These are phyloP conservation scores for Cercospora brassicicola DNA, from an alignment of 2,329 filamentous ascomycete genomes.

Conservation along the genomic window DNA sequence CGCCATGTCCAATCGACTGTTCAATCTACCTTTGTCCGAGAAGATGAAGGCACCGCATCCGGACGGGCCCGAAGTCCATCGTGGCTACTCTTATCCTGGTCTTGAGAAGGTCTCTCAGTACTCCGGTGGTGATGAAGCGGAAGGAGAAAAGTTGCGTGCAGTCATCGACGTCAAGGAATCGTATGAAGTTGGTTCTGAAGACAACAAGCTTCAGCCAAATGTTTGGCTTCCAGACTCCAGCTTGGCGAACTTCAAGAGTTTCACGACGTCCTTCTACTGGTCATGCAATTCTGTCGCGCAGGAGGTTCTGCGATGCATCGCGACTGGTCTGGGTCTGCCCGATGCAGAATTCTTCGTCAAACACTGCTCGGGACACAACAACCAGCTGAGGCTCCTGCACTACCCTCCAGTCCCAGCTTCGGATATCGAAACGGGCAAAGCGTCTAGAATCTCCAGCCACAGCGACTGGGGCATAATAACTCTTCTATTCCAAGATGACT, in stretches of 20 bases:
- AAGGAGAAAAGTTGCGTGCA: constrained; percentile 4
- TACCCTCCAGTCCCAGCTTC: constrained; percentile 40
- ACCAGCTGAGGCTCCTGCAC: constrained; percentile 39
- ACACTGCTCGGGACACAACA: constrained; percentile 28
- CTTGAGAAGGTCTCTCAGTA: constrained; percentile 14
- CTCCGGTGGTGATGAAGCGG: constrained; percentile 6
- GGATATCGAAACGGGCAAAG: constrained; percentile 37
- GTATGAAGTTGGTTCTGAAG: constrained; percentile 50
- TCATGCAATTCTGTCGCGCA: constrained; percentile 35
- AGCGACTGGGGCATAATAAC: constrained; percentile 47
- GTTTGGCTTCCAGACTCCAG: constrained; percentile 51
- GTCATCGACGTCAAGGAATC: constrained; percentile 38
- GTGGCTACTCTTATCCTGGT: constrained; percentile 43
- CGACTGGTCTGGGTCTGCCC: constrained; percentile 39
- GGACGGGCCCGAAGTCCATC: constrained; percentile 41
- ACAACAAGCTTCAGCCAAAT: constrained; percentile 48
- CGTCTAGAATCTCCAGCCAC: constrained; percentile 43
- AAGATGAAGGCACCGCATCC: constrained; percentile 46
- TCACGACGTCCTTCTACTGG: constrained; percentile 38
- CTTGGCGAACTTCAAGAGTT: constrained; percentile 47
- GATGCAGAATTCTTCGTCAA: constrained; percentile 22
- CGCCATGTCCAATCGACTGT: constrained; percentile 40
- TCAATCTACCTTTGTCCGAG: constrained; percentile 38
- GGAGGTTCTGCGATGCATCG: constrained; percentile 37
- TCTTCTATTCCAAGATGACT: constrained; percentile 45